phyloP scores from a whole-genome alignment of 2,329 filamentous ascomycete genomes.

The Aureobasidium sp. region DNA sequence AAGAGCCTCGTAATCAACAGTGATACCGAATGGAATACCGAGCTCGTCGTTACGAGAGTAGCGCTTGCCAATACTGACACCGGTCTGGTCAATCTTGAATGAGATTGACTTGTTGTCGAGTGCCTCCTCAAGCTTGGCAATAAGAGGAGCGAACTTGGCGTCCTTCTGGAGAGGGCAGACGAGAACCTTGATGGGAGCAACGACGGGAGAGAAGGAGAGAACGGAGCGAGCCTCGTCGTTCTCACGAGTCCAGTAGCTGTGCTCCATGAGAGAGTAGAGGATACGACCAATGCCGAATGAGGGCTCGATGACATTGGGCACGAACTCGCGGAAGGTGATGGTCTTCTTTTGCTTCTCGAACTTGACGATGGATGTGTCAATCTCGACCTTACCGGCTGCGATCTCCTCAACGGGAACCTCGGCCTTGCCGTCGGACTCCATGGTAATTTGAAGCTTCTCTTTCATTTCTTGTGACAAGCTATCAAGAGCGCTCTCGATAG shows the following conservation, averaged over 20 bases:
- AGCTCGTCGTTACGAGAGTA: slow-evolving; percentile 94
- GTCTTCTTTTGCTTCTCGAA: slow-evolving; percentile 78
- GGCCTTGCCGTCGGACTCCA: slow-evolving; percentile 68
- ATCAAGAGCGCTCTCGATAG: slow-evolving; percentile 71
- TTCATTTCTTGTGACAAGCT: slow-evolving; percentile 72
- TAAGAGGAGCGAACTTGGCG: slow-evolving; percentile 69
- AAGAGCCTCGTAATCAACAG: slow-evolving; percentile 90
- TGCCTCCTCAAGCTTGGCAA: slow-evolving; percentile 64
- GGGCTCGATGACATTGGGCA: slow-evolving; percentile 79
- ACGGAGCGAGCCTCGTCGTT: slow-evolving; percentile 79
- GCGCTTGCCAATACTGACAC: slow-evolving; percentile 87
- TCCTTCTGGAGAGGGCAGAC: slow-evolving; percentile 83
- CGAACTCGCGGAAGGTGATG: slow-evolving; percentile 84
- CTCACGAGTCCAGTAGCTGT: slow-evolving; percentile 87
- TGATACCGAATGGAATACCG: slow-evolving; percentile 88
- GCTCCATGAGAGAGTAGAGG: slow-evolving; percentile 86
- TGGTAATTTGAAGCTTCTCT: slow-evolving; percentile 68
- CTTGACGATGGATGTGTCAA: slow-evolving; percentile 70
- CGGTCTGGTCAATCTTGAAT: slow-evolving; percentile 82
- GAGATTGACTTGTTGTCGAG: slow-evolving; percentile 72
- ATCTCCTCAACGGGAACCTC: slow-evolving; percentile 64
- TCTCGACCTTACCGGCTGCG: slow-evolving; percentile 65
- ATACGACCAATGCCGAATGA: slow-evolving; percentile 97
- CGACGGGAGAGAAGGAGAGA: slow-evolving; percentile 64
- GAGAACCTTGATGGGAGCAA: slow-evolving; percentile 93